Conservation (phyloP, 169 alveolate species). For the Plasmodium yoelii region DNA sequence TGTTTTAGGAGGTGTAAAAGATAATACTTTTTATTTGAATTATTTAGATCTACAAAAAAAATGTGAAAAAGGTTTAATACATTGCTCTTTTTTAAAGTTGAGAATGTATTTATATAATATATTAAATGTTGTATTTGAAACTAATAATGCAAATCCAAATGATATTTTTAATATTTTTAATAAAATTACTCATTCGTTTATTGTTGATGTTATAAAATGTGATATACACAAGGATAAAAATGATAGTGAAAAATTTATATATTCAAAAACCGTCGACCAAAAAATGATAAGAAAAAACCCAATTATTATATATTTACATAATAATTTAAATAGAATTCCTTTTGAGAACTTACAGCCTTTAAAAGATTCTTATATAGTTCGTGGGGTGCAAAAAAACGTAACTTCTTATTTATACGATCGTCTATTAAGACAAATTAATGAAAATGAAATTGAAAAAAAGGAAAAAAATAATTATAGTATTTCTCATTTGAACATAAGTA, state of each 20-base stretch:
- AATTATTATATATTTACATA: constrained; percentile 48
- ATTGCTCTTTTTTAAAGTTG: constrained; percentile 60
- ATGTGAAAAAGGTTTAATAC: constrained; percentile 56
- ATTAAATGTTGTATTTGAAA: constrained; percentile 65
- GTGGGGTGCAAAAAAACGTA: constrained; percentile 56
- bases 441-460: constrained; percentile 8
- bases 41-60: constrained; percentile 64
- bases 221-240: constrained; percentile 15
- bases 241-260: constrained; percentile 45
- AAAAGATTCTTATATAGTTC: constrained; percentile 65
- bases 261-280: constrained; percentile 38
- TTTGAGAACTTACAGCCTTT: constrained; percentile 71
- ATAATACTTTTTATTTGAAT: constrained; percentile 33
- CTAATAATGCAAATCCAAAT: constrained; percentile 7
- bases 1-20: neutral
- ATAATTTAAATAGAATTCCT: constrained; percentile 62
- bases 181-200: constrained; percentile 56
- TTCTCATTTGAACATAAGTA: no score
- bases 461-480: neutral
- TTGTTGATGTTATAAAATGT: constrained; percentile 46
- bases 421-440: constrained; percentile 19
- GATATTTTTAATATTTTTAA: constrained; percentile 58
- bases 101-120: constrained; percentile 74
- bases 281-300: constrained; percentile 60
- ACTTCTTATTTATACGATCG: constrained; percentile 62